Evolutionary conservation across 1,284 basidiomycete species (phyloP).

Genomic region (Cutaneotrichosporon sp.): DNA sequence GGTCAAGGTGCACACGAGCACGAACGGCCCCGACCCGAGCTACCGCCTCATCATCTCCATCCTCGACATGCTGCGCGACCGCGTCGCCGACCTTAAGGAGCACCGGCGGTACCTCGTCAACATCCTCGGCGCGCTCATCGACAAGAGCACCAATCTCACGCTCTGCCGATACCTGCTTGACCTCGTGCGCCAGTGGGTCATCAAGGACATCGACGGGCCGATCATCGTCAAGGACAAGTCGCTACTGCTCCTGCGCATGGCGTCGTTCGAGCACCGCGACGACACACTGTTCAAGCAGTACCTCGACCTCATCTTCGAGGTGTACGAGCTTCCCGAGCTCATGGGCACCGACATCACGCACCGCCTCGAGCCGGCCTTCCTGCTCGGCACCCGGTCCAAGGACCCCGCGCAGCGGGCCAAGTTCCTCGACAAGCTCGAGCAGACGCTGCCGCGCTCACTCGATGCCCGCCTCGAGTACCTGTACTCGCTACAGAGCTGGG

Average conservation of each 20-base stretch:
- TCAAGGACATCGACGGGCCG: conserved; percentile 68
- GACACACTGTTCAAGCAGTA: conserved; percentile 80
- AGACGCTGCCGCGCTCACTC: conserved; percentile 80
- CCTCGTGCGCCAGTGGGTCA: conserved; percentile 84
- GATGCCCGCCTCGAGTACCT: conserved; percentile 85
- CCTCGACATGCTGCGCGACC: conserved; percentile 58
- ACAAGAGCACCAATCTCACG: conserved; percentile 82
- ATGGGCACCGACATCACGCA: conserved; percentile 92
- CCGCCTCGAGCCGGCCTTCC: conserved; percentile 88
- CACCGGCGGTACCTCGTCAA: conserved; percentile 68
- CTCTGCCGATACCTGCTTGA: conserved; percentile 87
- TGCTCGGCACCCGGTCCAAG: conserved; percentile 85
- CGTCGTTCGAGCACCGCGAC: conserved; percentile 77
- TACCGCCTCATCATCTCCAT: conserved; percentile 57
- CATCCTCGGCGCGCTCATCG: conserved; percentile 75
- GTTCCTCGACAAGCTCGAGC: conserved; percentile 90
- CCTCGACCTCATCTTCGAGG: conserved; percentile 87
- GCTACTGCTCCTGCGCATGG: conserved; percentile 86
- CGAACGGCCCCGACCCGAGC: conserved; percentile 52
- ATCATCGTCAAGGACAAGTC: conserved; percentile 98
- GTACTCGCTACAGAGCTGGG: conserved; percentile 94
- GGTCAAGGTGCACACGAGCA: conserved; percentile 82
- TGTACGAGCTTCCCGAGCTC: conserved; percentile 84
- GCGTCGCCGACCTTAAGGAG: conserved; percentile 59
- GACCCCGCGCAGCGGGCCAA: conserved; percentile 77